Evolutionary conservation across 495 filamentous ascomycete species (phyloP).

Genomic region (Xylaria intraflava): DNA sequence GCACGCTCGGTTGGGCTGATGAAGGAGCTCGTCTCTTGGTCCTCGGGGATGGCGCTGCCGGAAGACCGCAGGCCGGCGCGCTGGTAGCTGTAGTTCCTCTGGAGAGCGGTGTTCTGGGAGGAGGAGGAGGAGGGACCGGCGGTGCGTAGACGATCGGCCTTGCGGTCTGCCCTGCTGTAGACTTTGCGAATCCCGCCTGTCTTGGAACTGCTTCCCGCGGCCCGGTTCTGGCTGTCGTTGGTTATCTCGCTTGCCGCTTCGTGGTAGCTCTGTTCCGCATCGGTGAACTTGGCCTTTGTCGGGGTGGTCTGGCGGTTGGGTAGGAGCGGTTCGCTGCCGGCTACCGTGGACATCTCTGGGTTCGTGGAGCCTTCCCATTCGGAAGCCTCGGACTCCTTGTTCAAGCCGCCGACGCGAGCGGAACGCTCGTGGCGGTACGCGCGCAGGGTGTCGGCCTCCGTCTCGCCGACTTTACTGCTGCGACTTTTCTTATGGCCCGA

Average conservation of each 20-base stretch:
- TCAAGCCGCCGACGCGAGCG: conserved; percentile 79
- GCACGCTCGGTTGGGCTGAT: background rate
- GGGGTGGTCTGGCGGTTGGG: conserved; percentile 42
- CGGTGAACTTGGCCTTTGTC: conserved; percentile 33
- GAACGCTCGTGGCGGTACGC: conserved; percentile 79
- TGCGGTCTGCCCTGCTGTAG: conserved; percentile 46
- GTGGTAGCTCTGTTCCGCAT: background rate
- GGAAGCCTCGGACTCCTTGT: conserved; percentile 66
- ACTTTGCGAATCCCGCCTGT: conserved; percentile 49
- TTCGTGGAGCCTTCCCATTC: conserved; percentile 58
- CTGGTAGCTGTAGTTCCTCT: conserved; percentile 46
- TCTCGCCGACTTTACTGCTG: conserved; percentile 36
- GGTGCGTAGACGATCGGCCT: conserved; percentile 41
- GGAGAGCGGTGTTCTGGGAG: background rate
- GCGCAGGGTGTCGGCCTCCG: conserved; percentile 63
- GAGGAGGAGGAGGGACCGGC: conserved; percentile 10
- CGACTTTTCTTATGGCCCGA: conserved; percentile 38
- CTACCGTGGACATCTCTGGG: conserved; percentile 44
- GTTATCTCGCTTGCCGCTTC: background rate
- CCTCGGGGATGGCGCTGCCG: conserved; percentile 20
- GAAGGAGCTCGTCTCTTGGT: conserved; percentile 14
- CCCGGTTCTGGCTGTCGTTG: background rate
- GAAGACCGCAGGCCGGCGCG: conserved; percentile 33
- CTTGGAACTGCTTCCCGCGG: conserved; percentile 13
- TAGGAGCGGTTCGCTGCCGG: conserved; percentile 49